A percentile compares a stretch with the other conserved stretches of the same genome.
Conservation (phyloP, 2,329 filamentous ascomycete genomes). For the Alternaria conjuncta region DNA sequence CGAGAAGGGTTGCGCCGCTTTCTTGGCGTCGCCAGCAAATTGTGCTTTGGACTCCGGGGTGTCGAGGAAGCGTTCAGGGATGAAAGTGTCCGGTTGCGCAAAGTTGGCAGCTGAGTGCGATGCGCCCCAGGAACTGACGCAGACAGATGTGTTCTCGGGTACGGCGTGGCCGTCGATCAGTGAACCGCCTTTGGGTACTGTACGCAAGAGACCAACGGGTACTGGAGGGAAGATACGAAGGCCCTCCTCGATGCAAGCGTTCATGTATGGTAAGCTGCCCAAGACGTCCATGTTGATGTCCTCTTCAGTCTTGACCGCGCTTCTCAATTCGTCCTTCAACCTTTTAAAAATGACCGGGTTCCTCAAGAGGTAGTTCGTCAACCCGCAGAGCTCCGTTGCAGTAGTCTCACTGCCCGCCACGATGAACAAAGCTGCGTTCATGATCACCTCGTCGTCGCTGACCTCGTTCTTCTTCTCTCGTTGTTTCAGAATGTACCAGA, state of each 20-base stretch:
- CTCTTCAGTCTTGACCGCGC: conserved; percentile 31
- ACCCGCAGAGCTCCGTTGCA: conserved; percentile 41
- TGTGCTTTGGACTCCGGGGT: conserved; percentile 18
- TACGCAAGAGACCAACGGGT: conserved; percentile 49
- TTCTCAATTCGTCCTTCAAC: conserved; percentile 36
- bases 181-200: conserved; percentile 45
- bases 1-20: conserved; percentile 42
- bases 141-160: conserved; percentile 41
- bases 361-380: conserved; percentile 39
- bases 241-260: conserved; percentile 56
- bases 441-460: conserved; percentile 39
- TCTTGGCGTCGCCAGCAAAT: conserved; percentile 33
- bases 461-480: conserved; percentile 45
- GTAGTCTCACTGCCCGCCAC: conserved; percentile 46
- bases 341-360: conserved; percentile 32
- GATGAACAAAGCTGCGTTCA: conserved; percentile 42
- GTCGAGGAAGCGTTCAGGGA: conserved; percentile 47
- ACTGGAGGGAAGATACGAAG: conserved; percentile 56
- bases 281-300: conserved; percentile 45
- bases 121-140: conserved; percentile 36
- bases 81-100: conserved; percentile 37
- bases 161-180: conserved; percentile 48
- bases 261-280: conserved; percentile 48
- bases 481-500: conserved; percentile 45
- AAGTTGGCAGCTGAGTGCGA: conserved; percentile 43